Conservation (phyloP, 2,329 filamentous ascomycete genomes). For the Penicillium sp. region DNA sequence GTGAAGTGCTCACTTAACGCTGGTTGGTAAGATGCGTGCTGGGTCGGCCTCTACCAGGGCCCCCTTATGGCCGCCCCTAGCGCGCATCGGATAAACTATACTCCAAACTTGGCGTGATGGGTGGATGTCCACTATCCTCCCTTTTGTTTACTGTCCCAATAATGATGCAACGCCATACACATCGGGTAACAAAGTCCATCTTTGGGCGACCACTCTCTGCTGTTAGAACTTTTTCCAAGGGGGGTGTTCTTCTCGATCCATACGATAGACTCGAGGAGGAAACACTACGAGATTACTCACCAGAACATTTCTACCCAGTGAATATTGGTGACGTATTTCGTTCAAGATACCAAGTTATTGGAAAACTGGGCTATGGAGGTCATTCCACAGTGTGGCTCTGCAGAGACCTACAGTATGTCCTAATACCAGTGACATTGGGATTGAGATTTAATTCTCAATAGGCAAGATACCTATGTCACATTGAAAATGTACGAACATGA, state of each 20-base stretch:
- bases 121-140: too few relatives aligned
- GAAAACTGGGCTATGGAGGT: constrained; percentile 14
- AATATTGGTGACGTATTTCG: constrained; percentile 15
- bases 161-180: too few relatives aligned
- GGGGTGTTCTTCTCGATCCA: constrained; percentile 3
- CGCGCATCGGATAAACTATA: too few relatives aligned
- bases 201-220: too few relatives aligned
- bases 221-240: too few relatives aligned
- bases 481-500: constrained; percentile 17
- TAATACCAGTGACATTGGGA: neutral
- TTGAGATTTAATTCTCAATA: constrained; percentile 1
- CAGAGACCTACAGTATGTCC: constrained; percentile 12
- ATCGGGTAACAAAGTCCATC: too few relatives aligned
- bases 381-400: constrained; percentile 16
- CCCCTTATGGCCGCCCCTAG: too few relatives aligned
- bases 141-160: too few relatives aligned
- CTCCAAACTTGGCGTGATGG: too few relatives aligned
- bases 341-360: constrained; percentile 14
- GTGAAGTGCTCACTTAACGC: too few relatives aligned
- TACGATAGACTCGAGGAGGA: constrained; percentile 16
- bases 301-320: constrained; percentile 9
- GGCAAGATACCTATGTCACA: constrained; percentile 11
- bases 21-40: too few relatives aligned
- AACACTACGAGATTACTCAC: constrained; percentile 11
- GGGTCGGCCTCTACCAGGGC: too few relatives aligned